phyloP scores from a whole-genome alignment of 306 rosid species.

The Vigna hirtella region DNA sequence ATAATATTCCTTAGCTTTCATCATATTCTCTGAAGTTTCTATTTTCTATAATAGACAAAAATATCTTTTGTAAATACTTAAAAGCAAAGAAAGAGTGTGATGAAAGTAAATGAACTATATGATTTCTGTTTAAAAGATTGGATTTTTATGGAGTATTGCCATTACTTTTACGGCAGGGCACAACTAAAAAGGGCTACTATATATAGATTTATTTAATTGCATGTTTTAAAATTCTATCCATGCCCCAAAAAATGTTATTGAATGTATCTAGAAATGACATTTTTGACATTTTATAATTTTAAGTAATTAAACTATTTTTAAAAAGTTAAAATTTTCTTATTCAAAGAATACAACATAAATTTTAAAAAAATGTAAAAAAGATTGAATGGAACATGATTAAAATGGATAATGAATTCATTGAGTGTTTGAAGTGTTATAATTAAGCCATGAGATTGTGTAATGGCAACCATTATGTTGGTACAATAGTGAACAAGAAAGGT shows the following conservation, averaged over 20 bases:
- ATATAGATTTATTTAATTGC: background rate
- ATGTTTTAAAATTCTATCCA: background rate
- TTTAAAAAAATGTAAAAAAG: no score
- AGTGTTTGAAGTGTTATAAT: conserved; percentile 17
- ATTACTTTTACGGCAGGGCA: conserved; percentile 30
- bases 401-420: background rate
- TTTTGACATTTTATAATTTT: no score
- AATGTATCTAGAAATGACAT: background rate
- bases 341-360: no score
- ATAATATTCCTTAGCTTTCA: background rate
- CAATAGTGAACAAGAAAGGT: conserved; percentile 17
- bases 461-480: background rate
- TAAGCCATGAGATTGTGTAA: background rate
- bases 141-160: background rate
- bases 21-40: background rate
- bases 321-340: no score
- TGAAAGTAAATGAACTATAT: background rate
- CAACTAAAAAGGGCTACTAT: background rate
- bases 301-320: no score
- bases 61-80: background rate
- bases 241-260: background rate
- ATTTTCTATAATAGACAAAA: background rate
- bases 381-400: background rate
- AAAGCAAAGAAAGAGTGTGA: background rate
- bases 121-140: background rate